Evolutionary conservation across 257 asterid genomes (phyloP), one percentile per base, ranked within the genome.

Genomic region (Solanum sitiens): DNA sequence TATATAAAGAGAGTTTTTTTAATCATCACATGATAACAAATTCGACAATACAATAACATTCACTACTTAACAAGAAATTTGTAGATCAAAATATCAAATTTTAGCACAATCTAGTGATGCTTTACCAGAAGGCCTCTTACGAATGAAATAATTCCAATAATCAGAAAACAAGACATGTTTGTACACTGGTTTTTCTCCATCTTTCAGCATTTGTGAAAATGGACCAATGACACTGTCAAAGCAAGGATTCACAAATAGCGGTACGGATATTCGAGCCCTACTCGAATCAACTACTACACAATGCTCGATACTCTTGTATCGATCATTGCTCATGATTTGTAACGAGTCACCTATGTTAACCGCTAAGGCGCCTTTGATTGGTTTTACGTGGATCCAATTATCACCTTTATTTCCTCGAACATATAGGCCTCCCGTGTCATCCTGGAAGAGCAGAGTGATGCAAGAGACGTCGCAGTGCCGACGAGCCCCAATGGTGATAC

Each of bases 241-340:
- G 8, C 79, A 23, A 47, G 96, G 93, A 42, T 89, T 92, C 71
- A 73, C 93, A 88, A 92, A 94, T 12, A 91, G 40, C 1, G 95
- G 93, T 73, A 92, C 89, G 4, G 94, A 94, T 8, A 92, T 91
- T 89, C 95, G 85, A 40, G 93, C 75, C 84, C 72, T 92, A 56
- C 11, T 83, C 53, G 89, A 82, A 39, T 75, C 89, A 4, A 91
- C 88, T 18, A 74, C 77, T 76, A 90, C 95, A 7, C 94, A 91
- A 67, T 94, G 96, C 93, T 92, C 96, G 16, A 90, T 84, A 90
- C 95, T 94, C 91, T 89, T 94, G 42, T 94, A 94, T 14, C 87
- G 89, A 45, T 89, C 92, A 30, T 93, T 91, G 93, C 94, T 92
- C 89, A 92, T 90, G n/a, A 93, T 93, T 45, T 94, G 93, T 23